Base-by-base conservation (phyloP, 2,329 filamentous ascomycete species). In the Fusarium sp. region DNA sequence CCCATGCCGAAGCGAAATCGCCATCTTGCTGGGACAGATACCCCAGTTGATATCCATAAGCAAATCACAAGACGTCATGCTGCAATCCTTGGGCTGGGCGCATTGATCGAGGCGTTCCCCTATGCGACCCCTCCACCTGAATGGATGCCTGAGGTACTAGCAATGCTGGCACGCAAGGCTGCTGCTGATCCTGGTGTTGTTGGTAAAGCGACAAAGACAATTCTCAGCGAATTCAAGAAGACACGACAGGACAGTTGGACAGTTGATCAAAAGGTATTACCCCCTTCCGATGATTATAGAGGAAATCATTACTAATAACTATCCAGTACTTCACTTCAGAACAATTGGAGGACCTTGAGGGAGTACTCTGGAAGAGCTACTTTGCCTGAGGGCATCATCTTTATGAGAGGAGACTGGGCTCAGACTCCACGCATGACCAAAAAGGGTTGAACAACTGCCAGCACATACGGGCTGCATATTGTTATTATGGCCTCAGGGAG, bases 331-430 rank as follows among this genome's bases (percentile, higher is more conserved):
- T 99, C 81, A 95, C 95, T 33, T 85, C 92, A 36, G 96, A 98
- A 77, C 96, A 99, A 80, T 86, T 99, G 17, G 96, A 98, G 82
- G 96, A 98, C 80, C 83, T 99, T 67, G 95, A 98, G 79, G 96
- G 96, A 59, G 97, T 99, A 54, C 86, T 99, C 59, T 99, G 96
- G 96, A 99, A 99, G 91, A 98, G 96, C 83, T 99, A 99, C 82
- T 99, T 99, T 86, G 97, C 95, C 45, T 98, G 85, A 74, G 24
- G 38, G 82, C 51, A 48, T 33, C n/a, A 42, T 35, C 24, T 48
- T 22, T 22, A 28, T 24, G 9, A 41, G 28, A 58, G 48, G 58
- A 42, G 39, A 54, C 44, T 63, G 71, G 63, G 63, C 56, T 63
- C 59, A 38, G 42, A 62, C 52, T 51, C 24, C 18, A 28, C 28